A percentile compares a stretch with the other conserved stretches of the same genome.
Evolutionary conservation across 2,329 filamentous ascomycete species (phyloP).

Genomic region (Neofusicoccum umdonicola): DNA sequence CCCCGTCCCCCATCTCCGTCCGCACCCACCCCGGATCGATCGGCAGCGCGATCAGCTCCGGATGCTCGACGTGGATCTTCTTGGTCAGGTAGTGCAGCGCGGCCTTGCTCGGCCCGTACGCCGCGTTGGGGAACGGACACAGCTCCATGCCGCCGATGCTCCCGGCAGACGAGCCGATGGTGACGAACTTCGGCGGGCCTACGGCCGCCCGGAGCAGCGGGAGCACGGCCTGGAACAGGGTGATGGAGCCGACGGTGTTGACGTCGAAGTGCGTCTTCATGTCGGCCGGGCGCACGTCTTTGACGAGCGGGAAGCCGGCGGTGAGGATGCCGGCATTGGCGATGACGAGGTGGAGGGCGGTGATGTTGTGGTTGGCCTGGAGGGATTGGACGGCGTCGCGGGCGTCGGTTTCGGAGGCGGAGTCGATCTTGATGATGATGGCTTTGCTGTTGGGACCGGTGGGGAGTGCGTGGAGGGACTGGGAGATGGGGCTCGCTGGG

Average conservation of each 20-base stretch:
- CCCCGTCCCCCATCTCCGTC: too few species aligned
- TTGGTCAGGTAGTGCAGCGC: background rate
- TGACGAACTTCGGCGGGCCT: background rate
- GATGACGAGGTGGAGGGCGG: background rate
- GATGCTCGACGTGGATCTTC: background rate
- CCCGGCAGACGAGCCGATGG: background rate
- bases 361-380: background rate
- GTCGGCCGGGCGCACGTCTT: background rate
- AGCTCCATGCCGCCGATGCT: background rate
- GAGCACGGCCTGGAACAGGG: background rate
- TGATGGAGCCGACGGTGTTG: background rate
- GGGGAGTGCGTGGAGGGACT: too few species aligned
- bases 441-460: background rate
- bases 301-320: too few species aligned
- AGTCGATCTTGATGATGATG: background rate
- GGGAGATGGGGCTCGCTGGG: too few species aligned
- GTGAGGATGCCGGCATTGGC: background rate
- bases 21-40: background rate
- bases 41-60: background rate
- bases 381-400: background rate
- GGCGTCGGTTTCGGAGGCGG: background rate
- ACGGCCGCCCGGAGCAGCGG: background rate
- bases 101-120: background rate
- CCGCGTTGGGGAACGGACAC: background rate
- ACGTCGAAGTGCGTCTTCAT: background rate